Percentiles rank a stretch among this genome's conserved stretches.
phyloP scores from a whole-genome alignment of 306 rosid species.

The Fagus sylvatica region DNA sequence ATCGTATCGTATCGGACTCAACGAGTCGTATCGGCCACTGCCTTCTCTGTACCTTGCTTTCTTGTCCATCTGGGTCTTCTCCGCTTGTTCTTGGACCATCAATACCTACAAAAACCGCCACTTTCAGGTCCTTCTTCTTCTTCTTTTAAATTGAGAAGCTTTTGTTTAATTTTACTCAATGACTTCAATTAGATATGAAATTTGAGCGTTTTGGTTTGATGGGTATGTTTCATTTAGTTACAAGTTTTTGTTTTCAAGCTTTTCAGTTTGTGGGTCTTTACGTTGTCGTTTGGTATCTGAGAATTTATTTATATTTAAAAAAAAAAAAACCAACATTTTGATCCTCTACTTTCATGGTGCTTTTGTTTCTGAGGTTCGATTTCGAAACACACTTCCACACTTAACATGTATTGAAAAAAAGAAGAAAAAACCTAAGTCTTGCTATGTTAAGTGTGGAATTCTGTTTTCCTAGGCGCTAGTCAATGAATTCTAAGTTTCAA shows the following conservation, averaged over 20 bases:
- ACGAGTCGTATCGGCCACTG: slow-evolving; percentile 73
- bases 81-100: slow-evolving; percentile 84
- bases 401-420: too few relatives aligned
- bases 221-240: background rate
- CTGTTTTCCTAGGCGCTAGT: background rate
- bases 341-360: background rate
- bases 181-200: background rate
- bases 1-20: slow-evolving; percentile 37
- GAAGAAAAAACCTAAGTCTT: background rate
- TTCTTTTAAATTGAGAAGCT: background rate
- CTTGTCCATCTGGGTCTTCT: slow-evolving; percentile 74
- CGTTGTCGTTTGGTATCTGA: too few relatives aligned
- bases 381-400: too few relatives aligned
- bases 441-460: background rate
- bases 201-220: background rate
- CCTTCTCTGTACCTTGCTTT: slow-evolving; percentile 77
- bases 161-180: background rate
- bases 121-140: slow-evolving; percentile 59
- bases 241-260: background rate
- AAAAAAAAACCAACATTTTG: background rate
- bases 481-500: background rate
- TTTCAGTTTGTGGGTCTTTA: background rate
- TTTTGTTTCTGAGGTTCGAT: background rate
- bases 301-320: too few relatives aligned
- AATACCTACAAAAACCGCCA: slow-evolving; percentile 82